Evolutionary conservation across 192 early-diverging fungal genomes (phyloP).

Genomic region (Backusella macrospora): DNA sequence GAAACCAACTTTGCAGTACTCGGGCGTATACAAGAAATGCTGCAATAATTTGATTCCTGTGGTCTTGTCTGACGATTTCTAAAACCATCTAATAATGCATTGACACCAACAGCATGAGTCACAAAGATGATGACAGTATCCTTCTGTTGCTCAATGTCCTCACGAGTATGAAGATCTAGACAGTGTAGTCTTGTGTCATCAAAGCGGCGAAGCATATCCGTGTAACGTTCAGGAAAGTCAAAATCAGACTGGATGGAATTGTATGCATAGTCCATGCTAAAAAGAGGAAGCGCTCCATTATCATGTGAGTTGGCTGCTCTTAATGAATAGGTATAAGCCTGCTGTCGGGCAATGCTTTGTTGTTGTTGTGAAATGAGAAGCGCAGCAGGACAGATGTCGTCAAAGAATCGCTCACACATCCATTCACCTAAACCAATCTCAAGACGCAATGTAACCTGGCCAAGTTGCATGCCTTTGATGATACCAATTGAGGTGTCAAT

Average conservation of each 20-base stretch:
- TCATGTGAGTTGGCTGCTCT: neutral
- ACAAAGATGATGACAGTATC: constrained; percentile 26
- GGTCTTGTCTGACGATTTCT: constrained; percentile 28
- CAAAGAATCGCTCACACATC: constrained; percentile 43
- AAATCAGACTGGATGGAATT: constrained; percentile 24
- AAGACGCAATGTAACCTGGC: constrained; percentile 26
- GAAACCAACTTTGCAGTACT: neutral
- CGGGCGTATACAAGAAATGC: constrained; percentile 16
- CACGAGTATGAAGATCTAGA: constrained; percentile 7
- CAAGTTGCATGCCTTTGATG: constrained; percentile 29
- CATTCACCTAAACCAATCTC: constrained; percentile 44
- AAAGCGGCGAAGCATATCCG: constrained; percentile 38
- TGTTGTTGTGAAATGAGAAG: constrained; percentile 30
- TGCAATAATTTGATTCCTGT: constrained; percentile 25
- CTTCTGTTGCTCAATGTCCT: neutral
- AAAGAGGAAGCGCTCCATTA: constrained; percentile 2
- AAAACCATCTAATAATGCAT: constrained; percentile 40
- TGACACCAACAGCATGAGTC: constrained; percentile 38
- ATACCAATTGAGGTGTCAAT: constrained; percentile 41
- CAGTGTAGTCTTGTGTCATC: constrained; percentile 17
- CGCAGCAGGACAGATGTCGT: constrained; percentile 33
- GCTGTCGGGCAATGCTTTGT: constrained; percentile 30
- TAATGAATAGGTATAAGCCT: constrained; percentile 23
- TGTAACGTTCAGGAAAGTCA: constrained; percentile 35
- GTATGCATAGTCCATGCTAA: constrained; percentile 29